Conservation (phyloP, 1,284 basidiomycete genomes). For the Fomitopsis betulina region DNA sequence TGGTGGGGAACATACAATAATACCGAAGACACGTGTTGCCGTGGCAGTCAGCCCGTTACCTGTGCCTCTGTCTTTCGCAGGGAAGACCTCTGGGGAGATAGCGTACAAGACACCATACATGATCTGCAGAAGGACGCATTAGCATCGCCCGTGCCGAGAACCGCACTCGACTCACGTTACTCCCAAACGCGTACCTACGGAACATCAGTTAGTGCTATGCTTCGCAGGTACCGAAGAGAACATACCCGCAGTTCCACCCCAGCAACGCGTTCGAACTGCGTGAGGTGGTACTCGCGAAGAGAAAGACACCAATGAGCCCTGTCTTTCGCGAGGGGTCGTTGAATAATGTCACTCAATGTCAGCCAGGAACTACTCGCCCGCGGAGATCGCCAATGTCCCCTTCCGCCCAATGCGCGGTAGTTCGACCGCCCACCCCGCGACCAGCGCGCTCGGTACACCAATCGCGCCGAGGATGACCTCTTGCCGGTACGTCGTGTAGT, state of each 20-base stretch:
- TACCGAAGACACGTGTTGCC: slow-evolving; percentile 55
- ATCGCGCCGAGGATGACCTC: slow-evolving; percentile 58
- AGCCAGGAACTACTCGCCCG: slow-evolving; percentile 37
- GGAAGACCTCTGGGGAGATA: slow-evolving; percentile 67
- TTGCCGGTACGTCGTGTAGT: slow-evolving; percentile 51
- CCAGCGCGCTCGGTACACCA: slow-evolving; percentile 63
- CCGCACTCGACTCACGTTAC: slow-evolving; percentile 39
- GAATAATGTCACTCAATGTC: slow-evolving; percentile 36
- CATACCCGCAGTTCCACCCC: slow-evolving; percentile 63
- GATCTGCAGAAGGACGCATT: slow-evolving; percentile 29
- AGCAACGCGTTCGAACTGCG: slow-evolving; percentile 61
- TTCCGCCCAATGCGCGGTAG: slow-evolving; percentile 55
- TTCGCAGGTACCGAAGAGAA: not conserved
- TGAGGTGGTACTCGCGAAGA: slow-evolving; percentile 69
- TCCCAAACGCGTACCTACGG: slow-evolving; percentile 42
- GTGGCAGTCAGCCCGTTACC: slow-evolving; percentile 55
- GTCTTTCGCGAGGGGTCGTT: slow-evolving; percentile 31
- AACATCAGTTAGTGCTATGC: not conserved
- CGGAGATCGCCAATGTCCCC: slow-evolving; percentile 56
- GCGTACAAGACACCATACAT: slow-evolving; percentile 80
- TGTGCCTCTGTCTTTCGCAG: slow-evolving; percentile 66
- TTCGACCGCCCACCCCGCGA: slow-evolving; percentile 63
- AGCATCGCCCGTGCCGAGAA: not conserved
- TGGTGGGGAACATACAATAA: slow-evolving; percentile 45
- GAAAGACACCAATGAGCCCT: slow-evolving; percentile 69